Evolutionary conservation across 441 rosid species (phyloP).

Genomic region (Erodium chrysanthum): DNA sequence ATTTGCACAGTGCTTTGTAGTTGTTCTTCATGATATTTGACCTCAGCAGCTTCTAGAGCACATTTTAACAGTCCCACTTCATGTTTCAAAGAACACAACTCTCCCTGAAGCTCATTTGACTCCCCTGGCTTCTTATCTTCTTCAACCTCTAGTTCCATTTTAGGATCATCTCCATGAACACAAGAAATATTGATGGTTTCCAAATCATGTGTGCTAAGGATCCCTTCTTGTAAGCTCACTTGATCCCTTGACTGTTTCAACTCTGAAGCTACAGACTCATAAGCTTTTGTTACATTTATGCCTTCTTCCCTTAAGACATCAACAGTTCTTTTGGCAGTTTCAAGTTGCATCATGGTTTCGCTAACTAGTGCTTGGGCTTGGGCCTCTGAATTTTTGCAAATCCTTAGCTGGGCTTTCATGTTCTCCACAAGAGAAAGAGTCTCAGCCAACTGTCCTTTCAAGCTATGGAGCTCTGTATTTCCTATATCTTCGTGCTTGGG

Average conservation of each 20-base stretch:
- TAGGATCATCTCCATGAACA: conserved; percentile 12
- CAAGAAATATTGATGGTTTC: background rate
- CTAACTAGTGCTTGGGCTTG: conserved; percentile 34
- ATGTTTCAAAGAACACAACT: conserved; percentile 37
- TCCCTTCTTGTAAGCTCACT: conserved; percentile 14
- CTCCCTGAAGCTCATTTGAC: conserved; percentile 34
- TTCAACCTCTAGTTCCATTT: conserved; percentile 21
- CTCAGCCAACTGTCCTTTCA: conserved; percentile 60
- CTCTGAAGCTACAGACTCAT: conserved; percentile 17
- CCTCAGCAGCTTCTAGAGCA: conserved; percentile 47
- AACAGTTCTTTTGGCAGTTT: conserved; percentile 12
- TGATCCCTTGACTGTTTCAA: conserved; percentile 21
- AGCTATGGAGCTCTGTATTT: conserved; percentile 41
- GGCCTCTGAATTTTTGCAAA: conserved; percentile 72
- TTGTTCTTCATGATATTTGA: conserved; percentile 38
- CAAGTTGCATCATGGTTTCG: conserved; percentile 20
- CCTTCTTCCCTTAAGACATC: conserved; percentile 18
- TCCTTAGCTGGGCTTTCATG: conserved; percentile 40
- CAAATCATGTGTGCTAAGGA: conserved; percentile 14
- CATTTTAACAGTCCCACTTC: conserved; percentile 47
- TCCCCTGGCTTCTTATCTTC: conserved; percentile 29
- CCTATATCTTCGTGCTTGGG: conserved; percentile 42
- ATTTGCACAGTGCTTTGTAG: conserved; percentile 27
- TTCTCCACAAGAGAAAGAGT: conserved; percentile 63
- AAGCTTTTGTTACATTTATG: conserved; percentile 11